A percentile compares a stretch with the other conserved stretches of the same genome.
phyloP scores from a whole-genome alignment of 164 flowering plant species.

The Paratinospora sagittata region DNA sequence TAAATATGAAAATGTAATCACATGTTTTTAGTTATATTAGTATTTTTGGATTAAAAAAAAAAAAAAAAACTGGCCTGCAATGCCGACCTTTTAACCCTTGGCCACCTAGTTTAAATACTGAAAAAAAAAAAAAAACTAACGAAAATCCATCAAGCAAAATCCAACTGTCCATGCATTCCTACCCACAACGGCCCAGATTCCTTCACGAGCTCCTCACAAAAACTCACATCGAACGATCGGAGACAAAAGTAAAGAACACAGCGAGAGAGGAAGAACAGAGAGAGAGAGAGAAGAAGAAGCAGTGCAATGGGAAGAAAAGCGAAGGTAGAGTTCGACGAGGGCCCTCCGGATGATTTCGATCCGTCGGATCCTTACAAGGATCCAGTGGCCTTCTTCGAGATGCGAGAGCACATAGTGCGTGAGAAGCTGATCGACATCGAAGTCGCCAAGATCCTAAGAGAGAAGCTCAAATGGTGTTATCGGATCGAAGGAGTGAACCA shows the following conservation, averaged over 20 bases:
- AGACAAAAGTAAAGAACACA: background rate
- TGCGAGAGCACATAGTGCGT: constrained; percentile 78
- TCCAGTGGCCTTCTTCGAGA: constrained; percentile 88
- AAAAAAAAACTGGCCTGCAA: no score
- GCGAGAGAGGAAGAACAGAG: background rate
- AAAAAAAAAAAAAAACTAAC: no score
- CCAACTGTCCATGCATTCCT: background rate
- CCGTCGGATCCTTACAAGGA: constrained; percentile 76
- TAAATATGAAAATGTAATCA: no score
- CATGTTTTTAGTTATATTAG: no score
- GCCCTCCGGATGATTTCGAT: constrained; percentile 85
- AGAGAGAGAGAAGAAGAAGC: constrained; percentile 30
- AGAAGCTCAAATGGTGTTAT: constrained; percentile 76
- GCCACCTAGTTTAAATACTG: no score
- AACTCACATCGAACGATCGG: background rate
- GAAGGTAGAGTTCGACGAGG: constrained; percentile 55
- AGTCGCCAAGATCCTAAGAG: constrained; percentile 72
- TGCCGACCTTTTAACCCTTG: no score
- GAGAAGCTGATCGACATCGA: constrained; percentile 97
- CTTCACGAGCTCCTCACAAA: background rate
- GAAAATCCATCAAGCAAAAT: background rate
- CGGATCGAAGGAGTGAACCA: constrained; percentile 89
- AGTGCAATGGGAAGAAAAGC: constrained; percentile 55
- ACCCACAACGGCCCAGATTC: background rate
- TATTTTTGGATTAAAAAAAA: no score